Base-by-base conservation (phyloP, 2,329 filamentous ascomycete species). In the Ascochyta clinopodiicola region DNA sequence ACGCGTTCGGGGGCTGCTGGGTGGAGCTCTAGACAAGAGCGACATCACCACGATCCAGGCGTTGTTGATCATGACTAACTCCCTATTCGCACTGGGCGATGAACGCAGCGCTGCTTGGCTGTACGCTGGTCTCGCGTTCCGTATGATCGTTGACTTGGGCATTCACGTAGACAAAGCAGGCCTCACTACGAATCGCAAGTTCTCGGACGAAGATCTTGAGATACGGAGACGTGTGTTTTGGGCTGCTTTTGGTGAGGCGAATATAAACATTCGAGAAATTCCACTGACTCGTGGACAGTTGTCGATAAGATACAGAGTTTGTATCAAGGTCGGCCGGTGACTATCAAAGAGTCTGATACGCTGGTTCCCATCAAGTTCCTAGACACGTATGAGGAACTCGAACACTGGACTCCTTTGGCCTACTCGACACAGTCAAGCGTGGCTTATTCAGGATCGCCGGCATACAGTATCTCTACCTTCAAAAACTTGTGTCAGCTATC, bases 41-140 rank as follows among this genome's bases (percentile, higher is more conserved):
- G 77, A 80, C 3, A 80, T 85, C 9, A 83, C 82, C 0, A 85
- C 83, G 0, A 82, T 84, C 1, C 81, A 84, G 58, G 83, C 81
- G 0, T 61, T 85, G 25, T 69, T 86, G 0, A 72, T 83, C 0
- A 81, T 85, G 77, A 78, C 79, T 0, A 80, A 79, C 39, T 80
- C 81, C 0, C 65, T 84, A 0, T 84, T 84, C 57, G 77, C 82
- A 0, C 68, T 80, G 2, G 76, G 79, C n/a, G 79, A 81, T 44
- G 79, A 84, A 59, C 72, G 78, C 27, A 83, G 81, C 53, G 77
- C 78, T 6, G 80, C 83, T 2, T 87, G 84, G 84, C 61, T 86
- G 4, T 86, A 86, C 56, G 79, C 81, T 46, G 84, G 84, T 1
- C 78, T 83, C 58, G 83, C 84, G 0, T 83, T 85, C 53, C 77